Conservation (phyloP, 2,329 filamentous ascomycete genomes). For the Cordyceps farinosa region DNA sequence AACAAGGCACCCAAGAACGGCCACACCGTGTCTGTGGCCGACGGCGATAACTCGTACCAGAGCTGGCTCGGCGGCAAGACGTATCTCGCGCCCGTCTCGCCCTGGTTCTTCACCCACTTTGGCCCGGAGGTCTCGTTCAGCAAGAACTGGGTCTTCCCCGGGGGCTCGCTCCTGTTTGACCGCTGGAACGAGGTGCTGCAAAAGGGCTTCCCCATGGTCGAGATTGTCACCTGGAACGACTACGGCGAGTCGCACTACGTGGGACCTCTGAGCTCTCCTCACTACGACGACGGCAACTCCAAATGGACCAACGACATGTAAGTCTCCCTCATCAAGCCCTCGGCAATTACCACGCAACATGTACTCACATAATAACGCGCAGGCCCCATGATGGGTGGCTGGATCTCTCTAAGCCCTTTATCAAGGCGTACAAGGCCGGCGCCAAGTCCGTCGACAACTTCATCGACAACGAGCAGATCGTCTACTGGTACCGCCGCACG, state of each 20-base stretch:
- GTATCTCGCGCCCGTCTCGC: slow-evolving; percentile 45
- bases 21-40: slow-evolving; percentile 38
- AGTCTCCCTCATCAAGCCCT: slow-evolving; percentile 20
- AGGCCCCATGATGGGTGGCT: slow-evolving; percentile 49
- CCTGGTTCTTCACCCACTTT: slow-evolving; percentile 49
- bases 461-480: slow-evolving; percentile 46
- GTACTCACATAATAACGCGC: not conserved
- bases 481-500: slow-evolving; percentile 56
- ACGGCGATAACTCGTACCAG: slow-evolving; percentile 34
- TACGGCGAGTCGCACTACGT: slow-evolving; percentile 56
- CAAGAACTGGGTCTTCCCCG: slow-evolving; percentile 57
- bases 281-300: slow-evolving; percentile 41
- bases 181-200: slow-evolving; percentile 50
- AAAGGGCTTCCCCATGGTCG: slow-evolving; percentile 45
- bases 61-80: slow-evolving; percentile 38
- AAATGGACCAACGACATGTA: slow-evolving; percentile 49
- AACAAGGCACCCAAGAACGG: slow-evolving; percentile 47
- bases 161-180: slow-evolving; percentile 55
- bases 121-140: slow-evolving; percentile 41
- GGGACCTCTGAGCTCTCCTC: slow-evolving; percentile 43
- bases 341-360: not conserved
- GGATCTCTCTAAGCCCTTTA: slow-evolving; percentile 51
- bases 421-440: slow-evolving; percentile 49
- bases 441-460: slow-evolving; percentile 36
- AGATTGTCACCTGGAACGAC: slow-evolving; percentile 46